Evolutionary conservation across 176 grass and related monocot species (phyloP), one percentile per base, ranked within the genome.

Genomic region (Phoenix roebelenii): DNA sequence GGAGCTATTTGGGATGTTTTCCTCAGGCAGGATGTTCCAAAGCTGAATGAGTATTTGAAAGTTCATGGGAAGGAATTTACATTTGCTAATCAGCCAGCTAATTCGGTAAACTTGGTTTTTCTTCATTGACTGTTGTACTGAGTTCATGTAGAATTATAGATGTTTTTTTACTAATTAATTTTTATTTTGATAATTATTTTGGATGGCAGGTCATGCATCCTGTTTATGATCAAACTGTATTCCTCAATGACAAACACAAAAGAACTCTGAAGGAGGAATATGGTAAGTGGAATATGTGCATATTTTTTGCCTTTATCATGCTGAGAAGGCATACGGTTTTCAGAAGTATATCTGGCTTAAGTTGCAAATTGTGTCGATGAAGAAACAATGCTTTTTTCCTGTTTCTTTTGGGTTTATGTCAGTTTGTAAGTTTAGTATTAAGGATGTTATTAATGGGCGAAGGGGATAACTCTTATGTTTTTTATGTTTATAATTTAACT

Each of bases 1-100:
- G 87, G 81, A 70, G 84, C 75, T 72, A 23, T 88, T 82, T 97
- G 93, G 93, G 93, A 97, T 83, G 84, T 97, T 52, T 88, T 97
- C 67, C 66, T 49, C 60, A 79, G 87, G 66, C 78, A 91, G 79
- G 93, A 97, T 85, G 48, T 97, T 52, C 81, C 80, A 65, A 92
- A 83, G 61, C 74, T 97, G 67, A 97, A 92, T 78, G 82, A 88
- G 73, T 97, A 77, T 75, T 66, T 97, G 59, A 73, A 71, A 77
- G 73, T 73, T 71, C 68, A 89, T 69, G 76, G 64, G 63, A 72
- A 81, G 59, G 83, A 84, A 59, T 75, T 89, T 70, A 22, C 60
- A 76, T 16, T 23, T 67, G 68, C 35, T 50, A 71, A 55, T 76
- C 87, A 84, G 50, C 54, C 30, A 51, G 50, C 54, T 26, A 52